These are phyloP conservation scores for Panaeolus papilionaceus DNA, from an alignment of 768 basidiomycete species.

Conservation along the genomic window DNA sequence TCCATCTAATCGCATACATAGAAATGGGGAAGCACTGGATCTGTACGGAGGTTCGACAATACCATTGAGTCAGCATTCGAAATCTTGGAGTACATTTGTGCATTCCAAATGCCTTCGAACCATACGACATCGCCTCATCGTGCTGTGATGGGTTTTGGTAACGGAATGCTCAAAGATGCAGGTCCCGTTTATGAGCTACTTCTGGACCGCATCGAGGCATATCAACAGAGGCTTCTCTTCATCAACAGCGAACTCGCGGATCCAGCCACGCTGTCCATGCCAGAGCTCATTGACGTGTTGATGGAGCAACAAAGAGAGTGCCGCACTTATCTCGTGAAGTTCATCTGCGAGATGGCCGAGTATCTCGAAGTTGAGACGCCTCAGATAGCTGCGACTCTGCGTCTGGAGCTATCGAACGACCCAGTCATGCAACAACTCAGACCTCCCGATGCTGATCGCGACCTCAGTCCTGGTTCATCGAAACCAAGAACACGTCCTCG, in stretches of 20 bases:
- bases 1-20: neutral
- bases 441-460: neutral
- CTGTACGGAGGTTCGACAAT: neutral
- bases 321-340: neutral
- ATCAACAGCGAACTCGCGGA: neutral
- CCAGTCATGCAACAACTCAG: neutral
- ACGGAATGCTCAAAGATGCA: neutral
- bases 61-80: neutral
- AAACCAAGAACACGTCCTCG: neutral
- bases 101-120: neutral
- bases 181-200: neutral
- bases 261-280: neutral
- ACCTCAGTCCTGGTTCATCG: neutral
- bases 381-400: neutral
- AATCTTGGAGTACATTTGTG: neutral
- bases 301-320: neutral
- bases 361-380: neutral
- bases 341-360: neutral
- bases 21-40: neutral
- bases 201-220: neutral
- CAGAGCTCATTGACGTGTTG: neutral
- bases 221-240: neutral
- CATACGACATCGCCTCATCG: neutral
- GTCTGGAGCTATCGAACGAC: neutral
- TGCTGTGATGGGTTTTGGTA: neutral